Evolutionary conservation across 768 basidiomycete species (phyloP), one percentile per base, ranked within the genome.

Genomic region (Phaffia tasmanica): DNA sequence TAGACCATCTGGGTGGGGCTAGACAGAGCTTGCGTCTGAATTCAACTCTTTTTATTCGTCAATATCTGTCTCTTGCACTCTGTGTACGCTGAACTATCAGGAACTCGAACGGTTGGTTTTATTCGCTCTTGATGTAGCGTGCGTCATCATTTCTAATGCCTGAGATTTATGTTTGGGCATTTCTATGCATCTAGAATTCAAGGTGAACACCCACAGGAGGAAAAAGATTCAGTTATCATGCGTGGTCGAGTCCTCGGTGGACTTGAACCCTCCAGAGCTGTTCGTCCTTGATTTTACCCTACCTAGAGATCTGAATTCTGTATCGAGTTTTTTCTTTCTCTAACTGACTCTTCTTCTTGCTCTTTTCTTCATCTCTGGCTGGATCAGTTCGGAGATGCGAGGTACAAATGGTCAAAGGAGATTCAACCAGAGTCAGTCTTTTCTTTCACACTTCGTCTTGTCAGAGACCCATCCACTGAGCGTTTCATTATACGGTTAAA

Each of bases 191-290:
- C 23, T 57, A 68, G 65, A 30, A 81, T 95, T 46, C 85, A 82
- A 71, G 83, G 83, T 9, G 89, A 93, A 75, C 91, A 95, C 71
- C 91, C 91, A 7, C 74, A 79, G 55, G 83, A 84, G 59, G 90
- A 93, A 76, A 81, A 81, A 35, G 79, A 81, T 57, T 79, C 81
- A 58, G 89, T 94, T 47, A 84, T 94, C 68, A 80, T 81, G 67
- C 80, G 85, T 54, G 91, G 91, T 1, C 86, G 91, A 57, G 81
- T 95, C 54, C 81, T 94, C 32, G 91, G 91, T 25, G 86, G 88
- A 6, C 81, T 95, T 23, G 89, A 95, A 75, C 91, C 91, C 50
- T 82, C 70, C 0, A 25, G 74, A 42, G 70, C 70, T 0, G 64
- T 72, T 2, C 21, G 64, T 65, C n/a, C 30, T 29, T 35, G 4